Conservation (phyloP, 2,329 filamentous ascomycete genomes). For the Xylariaceae sp. region DNA sequence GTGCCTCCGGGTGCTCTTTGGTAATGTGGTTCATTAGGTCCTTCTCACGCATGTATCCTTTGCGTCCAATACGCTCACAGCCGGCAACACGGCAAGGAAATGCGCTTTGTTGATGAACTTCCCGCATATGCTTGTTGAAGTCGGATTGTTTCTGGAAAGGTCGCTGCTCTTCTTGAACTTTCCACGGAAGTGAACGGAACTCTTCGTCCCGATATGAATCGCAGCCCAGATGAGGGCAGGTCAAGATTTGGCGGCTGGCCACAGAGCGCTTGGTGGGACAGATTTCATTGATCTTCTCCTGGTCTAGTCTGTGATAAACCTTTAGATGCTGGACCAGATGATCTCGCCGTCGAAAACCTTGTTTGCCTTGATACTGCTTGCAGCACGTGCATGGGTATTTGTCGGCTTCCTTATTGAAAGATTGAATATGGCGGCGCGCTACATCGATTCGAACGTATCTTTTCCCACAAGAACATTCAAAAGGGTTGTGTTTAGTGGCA, state of each 20-base stretch:
- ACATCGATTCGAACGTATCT: constrained; percentile 28
- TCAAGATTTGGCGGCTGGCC: neutral
- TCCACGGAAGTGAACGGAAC: constrained; percentile 9
- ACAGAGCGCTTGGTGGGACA: neutral
- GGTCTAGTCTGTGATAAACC: constrained; percentile 34
- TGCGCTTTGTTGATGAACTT: constrained; percentile 31
- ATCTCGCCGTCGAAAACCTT: constrained; percentile 35
- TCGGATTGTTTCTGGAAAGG: constrained; percentile 24
- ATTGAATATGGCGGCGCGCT: constrained; percentile 24
- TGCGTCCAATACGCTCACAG: constrained; percentile 25
- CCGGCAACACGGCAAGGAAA: constrained; percentile 30
- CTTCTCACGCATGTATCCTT: constrained; percentile 23
- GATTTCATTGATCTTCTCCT: constrained; percentile 6
- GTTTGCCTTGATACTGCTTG: constrained; percentile 28
- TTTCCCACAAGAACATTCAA: constrained; percentile 23
- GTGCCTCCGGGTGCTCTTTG: constrained; percentile 19
- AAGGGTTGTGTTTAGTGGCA: constrained; percentile 13
- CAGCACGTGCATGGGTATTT: constrained; percentile 31
- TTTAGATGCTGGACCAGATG: constrained; percentile 36
- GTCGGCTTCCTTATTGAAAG: constrained; percentile 10
- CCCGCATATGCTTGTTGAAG: constrained; percentile 35
- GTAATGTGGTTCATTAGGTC: constrained; percentile 25
- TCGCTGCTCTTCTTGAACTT: constrained; percentile 1
- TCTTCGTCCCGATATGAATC: constrained; percentile 15
- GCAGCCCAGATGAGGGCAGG: constrained; percentile 25